Percentiles rank a stretch among this genome's conserved stretches.
Conservation (phyloP, 306 rosid species). For the Dryas octopetala region DNA sequence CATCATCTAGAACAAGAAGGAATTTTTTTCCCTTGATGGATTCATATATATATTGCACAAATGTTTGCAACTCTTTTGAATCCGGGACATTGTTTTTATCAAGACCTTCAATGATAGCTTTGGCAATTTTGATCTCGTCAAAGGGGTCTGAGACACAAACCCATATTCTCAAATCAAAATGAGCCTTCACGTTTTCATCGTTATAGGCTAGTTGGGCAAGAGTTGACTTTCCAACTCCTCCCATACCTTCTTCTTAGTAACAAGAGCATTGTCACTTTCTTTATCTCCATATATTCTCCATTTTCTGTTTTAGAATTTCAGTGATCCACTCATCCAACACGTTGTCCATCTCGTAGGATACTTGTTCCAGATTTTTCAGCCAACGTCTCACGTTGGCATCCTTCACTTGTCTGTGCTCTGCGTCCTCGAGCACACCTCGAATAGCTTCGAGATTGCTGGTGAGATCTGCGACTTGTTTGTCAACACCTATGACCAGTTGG, state of each 20-base stretch:
- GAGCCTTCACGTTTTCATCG: neutral
- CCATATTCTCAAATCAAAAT: too few species aligned
- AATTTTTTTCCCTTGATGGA: too few species aligned
- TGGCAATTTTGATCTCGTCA: slow-evolving; percentile 9
- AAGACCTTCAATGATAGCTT: neutral
- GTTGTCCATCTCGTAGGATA: too few species aligned
- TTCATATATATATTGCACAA: neutral
- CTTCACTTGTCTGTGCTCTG: neutral
- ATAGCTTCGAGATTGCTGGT: neutral
- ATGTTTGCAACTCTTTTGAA: neutral
- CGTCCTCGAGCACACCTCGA: neutral
- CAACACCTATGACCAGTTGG: neutral
- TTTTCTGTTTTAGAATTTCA: neutral
- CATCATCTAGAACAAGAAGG: too few species aligned
- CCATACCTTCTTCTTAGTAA: slow-evolving; percentile 5
- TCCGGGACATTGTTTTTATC: too few species aligned
- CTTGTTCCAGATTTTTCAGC: slow-evolving; percentile 1
- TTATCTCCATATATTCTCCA: neutral
- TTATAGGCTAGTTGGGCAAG: slow-evolving; percentile 17
- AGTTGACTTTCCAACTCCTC: slow-evolving; percentile 21
- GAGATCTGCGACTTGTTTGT: neutral
- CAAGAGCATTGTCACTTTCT: neutral
- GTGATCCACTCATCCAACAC: too few species aligned
- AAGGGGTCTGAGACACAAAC: slow-evolving; percentile 18
- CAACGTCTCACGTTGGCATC: neutral